Percentiles rank a stretch among this genome's conserved stretches.
These are phyloP conservation scores for Extremus antarcticus DNA, from an alignment of 495 filamentous ascomycete genomes.

Conservation along the genomic window DNA sequence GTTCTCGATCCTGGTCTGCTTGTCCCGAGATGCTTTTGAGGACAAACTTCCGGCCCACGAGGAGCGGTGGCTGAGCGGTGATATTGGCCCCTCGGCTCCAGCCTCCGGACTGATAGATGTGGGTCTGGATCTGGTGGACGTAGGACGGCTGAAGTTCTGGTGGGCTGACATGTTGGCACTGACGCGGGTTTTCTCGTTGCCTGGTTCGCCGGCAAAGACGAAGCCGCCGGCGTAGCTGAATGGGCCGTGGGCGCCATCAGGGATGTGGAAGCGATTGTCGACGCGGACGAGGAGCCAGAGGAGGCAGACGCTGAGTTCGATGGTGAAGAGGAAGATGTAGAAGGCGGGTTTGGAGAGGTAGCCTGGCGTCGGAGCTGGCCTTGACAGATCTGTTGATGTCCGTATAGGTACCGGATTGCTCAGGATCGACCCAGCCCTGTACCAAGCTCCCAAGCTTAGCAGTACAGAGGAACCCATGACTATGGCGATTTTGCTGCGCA, in stretches of 20 bases:
- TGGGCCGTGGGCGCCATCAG: conserved; percentile 29
- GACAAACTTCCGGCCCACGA: background rate
- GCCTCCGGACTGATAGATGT: background rate
- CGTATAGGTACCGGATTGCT: conserved; percentile 30
- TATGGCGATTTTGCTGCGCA: conserved; percentile 54
- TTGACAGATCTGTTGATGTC: conserved; percentile 26
- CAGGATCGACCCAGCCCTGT: conserved; percentile 51
- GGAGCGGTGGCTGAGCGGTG: background rate
- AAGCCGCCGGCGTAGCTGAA: conserved; percentile 20
- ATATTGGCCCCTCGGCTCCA: background rate
- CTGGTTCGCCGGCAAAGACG: conserved; percentile 19
- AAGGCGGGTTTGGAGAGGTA: conserved; percentile 58
- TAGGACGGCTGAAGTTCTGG: background rate
- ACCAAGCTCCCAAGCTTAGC: conserved; percentile 59
- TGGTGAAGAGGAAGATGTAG: conserved; percentile 30
- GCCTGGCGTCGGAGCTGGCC: conserved; percentile 45
- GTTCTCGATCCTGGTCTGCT: background rate
- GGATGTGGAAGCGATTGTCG: conserved; percentile 28
- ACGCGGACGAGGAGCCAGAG: conserved; percentile 27
- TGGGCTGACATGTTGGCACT: background rate
- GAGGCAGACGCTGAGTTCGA: conserved; percentile 28
- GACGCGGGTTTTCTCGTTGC: conserved; percentile 14
- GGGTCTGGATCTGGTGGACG: background rate
- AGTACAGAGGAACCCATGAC: conserved; percentile 44
- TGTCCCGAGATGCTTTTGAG: background rate